Conservation (phyloP, 2,329 filamentous ascomycete genomes). For the Fusarium equiseti region DNA sequence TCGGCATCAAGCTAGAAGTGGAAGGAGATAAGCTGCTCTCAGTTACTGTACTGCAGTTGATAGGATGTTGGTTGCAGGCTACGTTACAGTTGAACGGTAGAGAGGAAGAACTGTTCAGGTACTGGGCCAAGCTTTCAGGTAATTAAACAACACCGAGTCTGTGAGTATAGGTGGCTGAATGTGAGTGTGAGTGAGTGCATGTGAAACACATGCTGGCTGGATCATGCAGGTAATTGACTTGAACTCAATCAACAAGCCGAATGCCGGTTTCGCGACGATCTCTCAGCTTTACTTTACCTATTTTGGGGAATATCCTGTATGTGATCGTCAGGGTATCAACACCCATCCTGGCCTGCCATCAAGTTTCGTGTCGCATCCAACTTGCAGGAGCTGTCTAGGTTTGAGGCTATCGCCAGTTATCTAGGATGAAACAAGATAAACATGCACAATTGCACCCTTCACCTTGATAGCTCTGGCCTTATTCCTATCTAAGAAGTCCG, state of each 20-base stretch:
- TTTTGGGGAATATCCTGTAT: constrained; percentile 32
- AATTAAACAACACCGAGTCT: neutral
- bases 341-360: constrained; percentile 3
- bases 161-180: neutral
- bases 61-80: too few relatives aligned
- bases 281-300: constrained; percentile 19
- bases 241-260: constrained; percentile 1
- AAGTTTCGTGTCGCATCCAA: neutral
- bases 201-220: neutral
- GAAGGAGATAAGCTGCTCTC: constrained; percentile 24
- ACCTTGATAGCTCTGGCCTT: neutral
- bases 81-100: neutral
- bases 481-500: constrained; percentile 36
- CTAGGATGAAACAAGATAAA: constrained; percentile 9
- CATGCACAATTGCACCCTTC: constrained; percentile 9
- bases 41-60: neutral
- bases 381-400: too few relatives aligned
- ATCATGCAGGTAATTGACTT: neutral
- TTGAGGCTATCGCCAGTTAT: constrained; percentile 3
- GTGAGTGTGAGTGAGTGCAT: neutral
- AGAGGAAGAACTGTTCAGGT: neutral
- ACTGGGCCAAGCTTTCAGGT: constrained; percentile 32
- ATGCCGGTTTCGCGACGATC: constrained; percentile 11
- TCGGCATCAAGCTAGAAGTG: constrained; percentile 36
- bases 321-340: constrained; percentile 32